Evolutionary conservation across 2,329 filamentous ascomycete genomes (phyloP), one percentile per base, ranked within the genome.

Genomic region (Scedosporium apiospermum): DNA sequence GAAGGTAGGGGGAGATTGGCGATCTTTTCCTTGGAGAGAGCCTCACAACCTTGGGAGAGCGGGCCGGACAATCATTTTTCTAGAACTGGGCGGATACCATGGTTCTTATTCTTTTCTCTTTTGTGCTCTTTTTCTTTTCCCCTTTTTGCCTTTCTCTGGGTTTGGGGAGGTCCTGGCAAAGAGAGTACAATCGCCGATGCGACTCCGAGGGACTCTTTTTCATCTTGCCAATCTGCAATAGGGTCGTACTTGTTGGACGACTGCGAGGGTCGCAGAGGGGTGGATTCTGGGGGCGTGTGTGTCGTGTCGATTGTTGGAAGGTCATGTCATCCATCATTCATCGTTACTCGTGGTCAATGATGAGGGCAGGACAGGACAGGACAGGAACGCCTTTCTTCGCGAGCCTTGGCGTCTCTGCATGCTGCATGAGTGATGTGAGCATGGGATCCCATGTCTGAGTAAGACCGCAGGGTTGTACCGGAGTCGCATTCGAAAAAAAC

Each of bases 41-140:
- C 23, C 51, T 42, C 30, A 59, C 41, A 14, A 44, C 16, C 18
- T n/a, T 26, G 21, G 57, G 21, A 34, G 57, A 42, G 38, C 51
- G 21, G 23, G 18, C 30, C 30, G 57, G 57, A 42, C 57, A 59
- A 59, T 59, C 57, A 59, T 59, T 44, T 34, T 3, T 59, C 57
- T 46, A 26, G 21, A 44, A 59, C n/a, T 38, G n/a, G 57, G 57
- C 18, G 38, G 30, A 41, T 12, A 26, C 21, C 57, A 44, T 44
- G 34, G 34, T 59, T 59, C 57, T 59, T 59, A 59, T 59, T 18
- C 38, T 42, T 59, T 59, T 58, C 18, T n/a, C 10, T 6, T 7
- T n/a, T n/a, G 6, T 51, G 2, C 16, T 21, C 46, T 51, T 23
- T n/a, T 23, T 16, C 46, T 51, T 51, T 23, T 21, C 44, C 44